Evolutionary conservation across 2,329 filamentous ascomycete genomes (phyloP), one percentile per base, ranked within the genome.

Genomic region (Penicillium sp.): DNA sequence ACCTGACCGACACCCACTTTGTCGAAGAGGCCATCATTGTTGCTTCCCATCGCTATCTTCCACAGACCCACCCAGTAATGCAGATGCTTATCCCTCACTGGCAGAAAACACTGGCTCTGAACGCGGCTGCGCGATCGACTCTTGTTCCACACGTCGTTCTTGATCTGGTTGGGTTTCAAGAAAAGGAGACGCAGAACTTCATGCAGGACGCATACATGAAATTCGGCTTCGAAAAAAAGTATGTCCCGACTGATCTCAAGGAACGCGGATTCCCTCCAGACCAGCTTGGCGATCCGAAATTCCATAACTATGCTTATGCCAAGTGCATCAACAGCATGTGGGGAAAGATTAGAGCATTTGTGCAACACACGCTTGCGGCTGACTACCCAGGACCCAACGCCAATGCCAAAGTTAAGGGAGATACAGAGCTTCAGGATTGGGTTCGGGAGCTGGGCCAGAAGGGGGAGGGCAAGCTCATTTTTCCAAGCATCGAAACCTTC

Each of bases 21-120:
- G n/a, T 48, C 21, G 46, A 48, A 48, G 46, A 48, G 19, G 46
- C 46, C 46, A 48, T 48, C 19, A 48, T 48, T 13, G 46, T 48
- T 48, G 46, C 46, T 21, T 48, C 46, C 5, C 17, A 48, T 11
- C 46, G 46, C 3, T 21, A 26, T 21, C 21, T 48, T 7, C n/a
- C 19, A 11, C 17, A 48, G 13, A 23, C 17, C 3, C 46, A 48
- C 11, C 17, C 46, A 11, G 46, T 48, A 23, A 19, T 48, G 46
- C 21, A 48, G 46, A 3, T 48, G 46, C 46, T 48, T 21, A 13
- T n/a, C 11, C 46, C 46, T 7, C 46, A 48, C 46, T 48, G 46
- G 46, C 46, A 21, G 17, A 26, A 48, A 21, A 48, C 46, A 9
- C 46, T 48, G 46, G 46, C 46, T 48, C 46, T 48, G 21, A 48